Conservation (phyloP, 306 rosid species). For the Delonix regia region DNA sequence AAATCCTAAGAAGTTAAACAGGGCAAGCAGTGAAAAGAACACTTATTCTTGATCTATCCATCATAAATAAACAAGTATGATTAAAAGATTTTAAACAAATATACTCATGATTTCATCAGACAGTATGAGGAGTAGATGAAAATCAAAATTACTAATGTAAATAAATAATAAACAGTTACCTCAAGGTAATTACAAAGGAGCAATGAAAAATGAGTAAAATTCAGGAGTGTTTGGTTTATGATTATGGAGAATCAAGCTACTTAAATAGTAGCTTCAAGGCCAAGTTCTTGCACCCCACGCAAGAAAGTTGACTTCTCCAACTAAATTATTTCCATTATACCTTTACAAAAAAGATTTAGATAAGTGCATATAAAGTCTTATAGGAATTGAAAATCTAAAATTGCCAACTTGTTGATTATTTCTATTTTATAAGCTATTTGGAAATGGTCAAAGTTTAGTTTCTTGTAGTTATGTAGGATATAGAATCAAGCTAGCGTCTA, state of each 20-base stretch:
- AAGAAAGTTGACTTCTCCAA: constrained; percentile 28
- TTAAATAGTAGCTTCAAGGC: background rate
- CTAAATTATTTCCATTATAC: background rate
- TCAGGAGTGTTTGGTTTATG: background rate
- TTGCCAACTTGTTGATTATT: background rate
- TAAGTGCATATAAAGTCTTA: background rate
- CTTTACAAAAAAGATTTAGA: background rate
- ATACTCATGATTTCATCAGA: background rate
- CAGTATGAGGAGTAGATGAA: background rate
- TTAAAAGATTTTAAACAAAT: background rate
- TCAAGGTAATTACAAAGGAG: background rate
- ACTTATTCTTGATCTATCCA: no score
- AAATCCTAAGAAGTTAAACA: no score
- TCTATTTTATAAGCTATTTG: no score
- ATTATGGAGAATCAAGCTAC: background rate
- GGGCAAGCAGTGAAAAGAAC: no score
- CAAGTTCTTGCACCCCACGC: constrained; percentile 31
- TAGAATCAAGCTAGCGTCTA: background rate
- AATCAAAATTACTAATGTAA: background rate
- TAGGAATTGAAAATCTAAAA: no score
- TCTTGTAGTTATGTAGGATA: no score
- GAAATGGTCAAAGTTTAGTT: no score
- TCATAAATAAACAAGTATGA: background rate
- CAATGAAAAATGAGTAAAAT: background rate
- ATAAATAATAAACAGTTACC: background rate